Percentiles rank a stretch among this genome's conserved stretches.
These are phyloP conservation scores for Gigaspora rosea DNA, from an alignment of 192 early-diverging fungal species.

Conservation along the genomic window DNA sequence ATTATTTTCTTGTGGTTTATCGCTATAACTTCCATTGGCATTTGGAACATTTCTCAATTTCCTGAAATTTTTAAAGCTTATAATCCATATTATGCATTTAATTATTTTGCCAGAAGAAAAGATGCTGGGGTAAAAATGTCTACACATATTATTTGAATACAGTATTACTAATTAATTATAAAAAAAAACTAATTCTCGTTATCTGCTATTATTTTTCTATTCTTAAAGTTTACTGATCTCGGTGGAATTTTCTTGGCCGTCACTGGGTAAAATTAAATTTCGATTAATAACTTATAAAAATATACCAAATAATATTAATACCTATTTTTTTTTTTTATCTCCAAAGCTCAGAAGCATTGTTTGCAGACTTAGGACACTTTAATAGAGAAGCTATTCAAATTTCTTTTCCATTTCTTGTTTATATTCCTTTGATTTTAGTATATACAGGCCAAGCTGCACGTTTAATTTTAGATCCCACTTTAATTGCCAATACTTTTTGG, in stretches of 20 bases:
- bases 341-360: slow-evolving; percentile 50
- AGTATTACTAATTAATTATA: too few species aligned
- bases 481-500: slow-evolving; percentile 16
- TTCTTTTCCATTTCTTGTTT: slow-evolving; percentile 48
- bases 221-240: slow-evolving; percentile 37
- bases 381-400: slow-evolving; percentile 46
- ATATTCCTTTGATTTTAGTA: slow-evolving; percentile 49
- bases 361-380: slow-evolving; percentile 62
- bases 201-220: too few species aligned
- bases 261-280: slow-evolving; percentile 35
- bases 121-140: not conserved
- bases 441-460: slow-evolving; percentile 50
- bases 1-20: slow-evolving; percentile 54
- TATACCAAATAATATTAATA: too few species aligned
- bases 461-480: slow-evolving; percentile 19
- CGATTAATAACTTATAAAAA: too few species aligned
- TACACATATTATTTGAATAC: too few species aligned
- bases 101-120: slow-evolving; percentile 38
- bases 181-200: too few species aligned
- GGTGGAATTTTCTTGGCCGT: slow-evolving; percentile 55
- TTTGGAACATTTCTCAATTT: slow-evolving; percentile 50
- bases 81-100: slow-evolving; percentile 46
- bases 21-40: slow-evolving; percentile 43
- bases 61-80: slow-evolving; percentile 44
- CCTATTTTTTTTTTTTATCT: too few species aligned